Evolutionary conservation across 2,329 filamentous ascomycete genomes (phyloP), one percentile per base, ranked within the genome.

Genomic region (Phyllosticta citriasiana): DNA sequence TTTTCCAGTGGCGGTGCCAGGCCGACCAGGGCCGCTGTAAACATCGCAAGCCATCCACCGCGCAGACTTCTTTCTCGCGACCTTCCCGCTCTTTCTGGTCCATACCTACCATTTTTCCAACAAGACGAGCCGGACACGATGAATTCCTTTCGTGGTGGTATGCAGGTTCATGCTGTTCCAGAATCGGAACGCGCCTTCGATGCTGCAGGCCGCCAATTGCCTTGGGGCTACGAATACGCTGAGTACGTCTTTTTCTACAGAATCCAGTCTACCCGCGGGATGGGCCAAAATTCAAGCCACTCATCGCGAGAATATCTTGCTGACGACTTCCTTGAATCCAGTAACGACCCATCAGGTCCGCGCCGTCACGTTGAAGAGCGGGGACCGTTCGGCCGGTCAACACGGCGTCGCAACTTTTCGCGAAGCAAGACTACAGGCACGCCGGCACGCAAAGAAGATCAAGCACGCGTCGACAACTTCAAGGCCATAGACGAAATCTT

Each of bases 91-190:
- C 40, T n/a, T 47, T 47, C 62, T 61, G 56, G 57, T 57, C 47
- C 33, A 61, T 57, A 59, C 57, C 33, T 59, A 53, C 40, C 6
- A n/a, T 47, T 55, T 12, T 22, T 62, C 30, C 60, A 58, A 60
- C 54, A 25, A 53, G 63, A 57, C 56, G 62, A 55, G 12, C 7
- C 57, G 22, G 56, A 57, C 47, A 55, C 53, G 53, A 62, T 61
- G 63, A 61, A 59, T 50, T 55, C 60, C 12, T 57, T 62, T 25
- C 60, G 60, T 7, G 63, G 63, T 30, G 75, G 74, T 61, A 86
- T 86, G 81, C 84, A 87, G 72, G 83, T 87, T 57, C 84, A 87
- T 71, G 82, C 82, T 33, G 84, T 87, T 10, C 83, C 84, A 35
- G 82, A 82, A 59, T 79, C 82, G 66, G 84, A 87, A 72, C 81